Base-by-base conservation (phyloP, 352 stramenopile species). In the Phytophthora nicotianae region DNA sequence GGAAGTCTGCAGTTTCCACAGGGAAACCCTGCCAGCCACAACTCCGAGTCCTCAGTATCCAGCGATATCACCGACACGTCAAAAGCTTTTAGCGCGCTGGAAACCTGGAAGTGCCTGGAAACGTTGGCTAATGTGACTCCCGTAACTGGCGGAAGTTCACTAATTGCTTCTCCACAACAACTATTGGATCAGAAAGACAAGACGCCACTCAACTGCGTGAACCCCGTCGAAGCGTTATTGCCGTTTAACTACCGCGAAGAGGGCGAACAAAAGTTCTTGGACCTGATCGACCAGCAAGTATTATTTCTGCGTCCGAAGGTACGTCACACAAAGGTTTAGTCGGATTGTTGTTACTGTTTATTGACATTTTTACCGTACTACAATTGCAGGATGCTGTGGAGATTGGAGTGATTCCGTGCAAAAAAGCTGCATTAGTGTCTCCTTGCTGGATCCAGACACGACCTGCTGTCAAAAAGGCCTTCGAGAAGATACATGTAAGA, bases 301-400 rank as follows among this genome's bases (percentile, higher is more conserved):
- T 48, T 93, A 11, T 82, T 68, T 45, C 49, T 93, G 14, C 70
- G 79, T n/a, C 82, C 84, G 64, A 91, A 90, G 72, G 79, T 90
- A 38, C 14, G 61, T 40, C 5, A 16, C 20, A 38, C 4, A 32
- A 6, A 27, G 29, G 47, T 27, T 23, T 58, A 5, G 0, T 40
- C 4, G 51, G 11, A 27, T 33, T 2, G 24, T 42, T 38, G 32
- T 58, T 3, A 20, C 37, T 1, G 2, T 37, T 42, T 53, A 19
- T 19, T 14, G 9, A 60, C 53, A 24, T 17, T 29, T 20, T n/a
- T 43, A 35, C 48, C 17, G 3, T 47, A 20, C 5, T 53, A 32
- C 43, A 5, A 29, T 24, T 46, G 21, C 41, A 89, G 81, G 75
- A 66, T 43, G 72, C 60, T n/a, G 70, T 93, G 17, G 84, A 90